Percentiles rank a stretch among this genome's conserved stretches.
Conservation (phyloP, 2,329 filamentous ascomycete genomes). For the Fusarium sp. region DNA sequence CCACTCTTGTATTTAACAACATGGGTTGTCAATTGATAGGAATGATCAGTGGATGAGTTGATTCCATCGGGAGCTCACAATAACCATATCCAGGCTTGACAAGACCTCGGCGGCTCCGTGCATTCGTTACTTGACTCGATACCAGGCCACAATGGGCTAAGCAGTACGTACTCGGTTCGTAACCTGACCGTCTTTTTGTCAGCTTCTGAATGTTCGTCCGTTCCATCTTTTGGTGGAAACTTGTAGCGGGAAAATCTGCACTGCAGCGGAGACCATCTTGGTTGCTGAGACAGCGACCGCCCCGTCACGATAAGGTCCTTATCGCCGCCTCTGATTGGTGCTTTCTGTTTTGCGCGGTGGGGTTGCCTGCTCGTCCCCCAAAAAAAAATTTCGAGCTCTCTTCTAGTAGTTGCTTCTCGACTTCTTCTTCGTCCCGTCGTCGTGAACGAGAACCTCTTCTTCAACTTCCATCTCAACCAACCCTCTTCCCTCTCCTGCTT, state of each 20-base stretch:
- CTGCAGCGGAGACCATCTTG: constrained; percentile 38
- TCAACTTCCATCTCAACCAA: constrained; percentile 18
- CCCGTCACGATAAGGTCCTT: constrained; percentile 46
- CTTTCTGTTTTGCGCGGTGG: constrained; percentile 26
- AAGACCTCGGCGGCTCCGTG: background rate
- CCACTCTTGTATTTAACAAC: background rate
- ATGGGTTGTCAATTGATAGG: background rate
- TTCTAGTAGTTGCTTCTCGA: constrained; percentile 28
- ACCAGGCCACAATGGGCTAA: background rate
- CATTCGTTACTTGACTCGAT: background rate
- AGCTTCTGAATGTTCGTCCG: constrained; percentile 1
- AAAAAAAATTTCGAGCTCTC: constrained; percentile 52
- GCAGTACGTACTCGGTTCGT: background rate
- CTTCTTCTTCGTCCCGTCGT: constrained; percentile 39
- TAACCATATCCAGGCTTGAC: background rate
- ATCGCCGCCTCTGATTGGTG: constrained; percentile 48
- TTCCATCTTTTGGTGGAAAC: constrained; percentile 17
- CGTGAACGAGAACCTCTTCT: constrained; percentile 34
- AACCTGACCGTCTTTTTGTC: constrained; percentile 18
- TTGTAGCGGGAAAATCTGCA: constrained; percentile 39
- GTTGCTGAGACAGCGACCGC: constrained; percentile 51
- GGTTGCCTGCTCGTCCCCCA: constrained; percentile 31
- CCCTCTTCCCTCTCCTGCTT: constrained; percentile 2
- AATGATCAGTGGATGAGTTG: background rate
- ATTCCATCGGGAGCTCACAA: background rate